A percentile compares a stretch with the other conserved stretches of the same genome.
These are phyloP conservation scores for Juglanconis juglandina DNA, from an alignment of 2,329 filamentous ascomycete genomes.

Conservation along the genomic window DNA sequence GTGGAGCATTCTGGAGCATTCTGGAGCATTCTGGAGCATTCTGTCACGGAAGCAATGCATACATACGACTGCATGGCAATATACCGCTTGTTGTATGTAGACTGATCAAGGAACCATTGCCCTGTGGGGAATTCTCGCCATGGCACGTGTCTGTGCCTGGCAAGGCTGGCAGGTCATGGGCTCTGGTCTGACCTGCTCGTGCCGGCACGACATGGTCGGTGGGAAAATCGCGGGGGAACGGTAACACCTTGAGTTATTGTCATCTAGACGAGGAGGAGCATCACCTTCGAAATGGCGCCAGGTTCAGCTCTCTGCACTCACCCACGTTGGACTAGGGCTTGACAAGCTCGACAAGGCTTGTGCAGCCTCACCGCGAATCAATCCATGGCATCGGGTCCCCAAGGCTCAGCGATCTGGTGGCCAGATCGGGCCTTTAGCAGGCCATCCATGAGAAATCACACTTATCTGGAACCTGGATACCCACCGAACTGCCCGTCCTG, in stretches of 20 bases:
- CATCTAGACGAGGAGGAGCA: neutral
- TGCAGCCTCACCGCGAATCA: too few relatives aligned
- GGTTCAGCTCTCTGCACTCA: neutral
- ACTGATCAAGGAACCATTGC: neutral
- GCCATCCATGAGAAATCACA: conserved; percentile 15
- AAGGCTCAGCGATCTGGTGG: conserved; percentile 12
- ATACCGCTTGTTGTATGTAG: too few relatives aligned
- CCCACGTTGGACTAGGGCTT: neutral
- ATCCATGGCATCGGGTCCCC: neutral
- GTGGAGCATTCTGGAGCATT: too few relatives aligned
- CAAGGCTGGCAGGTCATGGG: conserved; percentile 9
- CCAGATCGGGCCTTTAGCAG: conserved; percentile 6
- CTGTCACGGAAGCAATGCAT: too few relatives aligned
- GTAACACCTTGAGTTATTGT: neutral
- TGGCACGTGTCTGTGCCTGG: conserved; percentile 7
- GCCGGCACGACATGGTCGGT: too few relatives aligned
- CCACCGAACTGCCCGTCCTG: neutral
- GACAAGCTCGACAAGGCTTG: neutral
- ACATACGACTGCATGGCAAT: neutral
- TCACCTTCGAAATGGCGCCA: neutral
- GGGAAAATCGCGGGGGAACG: too few relatives aligned
- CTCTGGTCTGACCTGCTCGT: conserved; percentile 6
- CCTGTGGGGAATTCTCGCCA: conserved; percentile 17
- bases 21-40: too few relatives aligned
- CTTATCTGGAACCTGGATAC: conserved; percentile 3